Conservation (phyloP, 805 yeast species). For the Dipodascopsis tothii region DNA sequence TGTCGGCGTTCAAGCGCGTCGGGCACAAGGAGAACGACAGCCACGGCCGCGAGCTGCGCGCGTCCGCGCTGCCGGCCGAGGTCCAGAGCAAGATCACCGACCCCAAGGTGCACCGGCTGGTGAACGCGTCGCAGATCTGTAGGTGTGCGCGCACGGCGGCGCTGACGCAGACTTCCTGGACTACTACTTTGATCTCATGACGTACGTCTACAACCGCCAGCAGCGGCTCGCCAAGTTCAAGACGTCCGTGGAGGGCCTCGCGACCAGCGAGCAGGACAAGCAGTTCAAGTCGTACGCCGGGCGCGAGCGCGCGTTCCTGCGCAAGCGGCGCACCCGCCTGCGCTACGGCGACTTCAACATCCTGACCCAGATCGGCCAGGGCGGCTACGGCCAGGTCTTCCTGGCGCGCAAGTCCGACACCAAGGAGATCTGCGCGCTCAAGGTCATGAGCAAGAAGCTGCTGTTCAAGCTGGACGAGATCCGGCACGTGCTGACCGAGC, state of each 20-base stretch:
- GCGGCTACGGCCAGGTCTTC: constrained; percentile 99
- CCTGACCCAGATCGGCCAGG: constrained; percentile 98
- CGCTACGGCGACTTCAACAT: constrained; percentile 92
- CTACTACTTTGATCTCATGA: constrained; percentile 92
- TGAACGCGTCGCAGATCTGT: constrained; percentile 68
- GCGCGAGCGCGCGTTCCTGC: constrained; percentile 71
- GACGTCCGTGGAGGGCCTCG: constrained; percentile 35
- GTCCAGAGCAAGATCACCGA: constrained; percentile 47
- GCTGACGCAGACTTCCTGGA: constrained; percentile 63
- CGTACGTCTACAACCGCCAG: constrained; percentile 79
- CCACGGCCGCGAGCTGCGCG: background rate
- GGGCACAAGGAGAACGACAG: background rate
- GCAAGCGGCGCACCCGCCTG: constrained; percentile 86
- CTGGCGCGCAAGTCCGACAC: constrained; percentile 91
- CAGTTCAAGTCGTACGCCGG: constrained; percentile 77
- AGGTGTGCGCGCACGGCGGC: constrained; percentile 2
- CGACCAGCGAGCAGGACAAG: constrained; percentile 38
- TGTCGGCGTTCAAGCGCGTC: background rate
- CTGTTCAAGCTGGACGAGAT: constrained; percentile 88
- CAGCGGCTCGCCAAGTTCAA: constrained; percentile 71
- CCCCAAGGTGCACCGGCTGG: constrained; percentile 74
- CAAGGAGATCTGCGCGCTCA: constrained; percentile 88
- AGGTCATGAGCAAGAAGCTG: constrained; percentile 79
- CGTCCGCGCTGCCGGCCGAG: constrained; percentile 13
- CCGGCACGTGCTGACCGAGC: constrained; percentile 88